These are phyloP conservation scores for Ogataea pignaliae DNA, from an alignment of 805 yeast genomes.

Conservation along the genomic window DNA sequence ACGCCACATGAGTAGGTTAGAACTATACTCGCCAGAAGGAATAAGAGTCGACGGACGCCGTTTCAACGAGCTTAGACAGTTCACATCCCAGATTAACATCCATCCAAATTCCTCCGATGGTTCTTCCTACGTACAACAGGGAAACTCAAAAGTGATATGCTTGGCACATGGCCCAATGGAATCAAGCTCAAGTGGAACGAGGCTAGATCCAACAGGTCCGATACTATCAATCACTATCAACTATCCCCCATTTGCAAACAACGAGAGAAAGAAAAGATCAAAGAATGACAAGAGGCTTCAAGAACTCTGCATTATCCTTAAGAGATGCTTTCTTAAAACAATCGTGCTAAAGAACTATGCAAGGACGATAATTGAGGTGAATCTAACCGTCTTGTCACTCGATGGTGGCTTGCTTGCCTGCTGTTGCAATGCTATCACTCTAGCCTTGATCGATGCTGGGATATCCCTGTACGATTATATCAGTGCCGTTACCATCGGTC, in stretches of 20 bases:
- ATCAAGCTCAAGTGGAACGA: constrained; percentile 46
- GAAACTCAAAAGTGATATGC: constrained; percentile 84
- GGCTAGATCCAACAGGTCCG: constrained; percentile 47
- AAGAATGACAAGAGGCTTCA: constrained; percentile 66
- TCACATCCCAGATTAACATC: constrained; percentile 78
- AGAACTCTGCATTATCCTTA: constrained; percentile 63
- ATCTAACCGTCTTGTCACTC: constrained; percentile 73
- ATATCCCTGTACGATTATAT: constrained; percentile 90
- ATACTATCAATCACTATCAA: constrained; percentile 59
- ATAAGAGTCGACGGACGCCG: constrained; percentile 90
- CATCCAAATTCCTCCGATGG: constrained; percentile 90
- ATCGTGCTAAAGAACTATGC: constrained; percentile 74
- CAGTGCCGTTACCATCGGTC: constrained; percentile 73
- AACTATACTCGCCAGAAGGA: constrained; percentile 94
- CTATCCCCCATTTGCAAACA: constrained; percentile 76
- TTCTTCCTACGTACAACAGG: constrained; percentile 87
- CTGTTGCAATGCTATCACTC: constrained; percentile 78
- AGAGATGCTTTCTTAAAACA: constrained; percentile 69
- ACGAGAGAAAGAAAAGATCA: constrained; percentile 63
- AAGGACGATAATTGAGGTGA: constrained; percentile 72
- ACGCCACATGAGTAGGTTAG: constrained; percentile 43
- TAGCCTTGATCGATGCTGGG: constrained; percentile 93
- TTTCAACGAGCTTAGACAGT: constrained; percentile 86
- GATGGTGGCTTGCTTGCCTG: constrained; percentile 87
- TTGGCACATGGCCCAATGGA: constrained; percentile 88